phyloP scores from a whole-genome alignment of 2,329 filamentous ascomycete genomes.

The Diaporthe citrichinensis region DNA sequence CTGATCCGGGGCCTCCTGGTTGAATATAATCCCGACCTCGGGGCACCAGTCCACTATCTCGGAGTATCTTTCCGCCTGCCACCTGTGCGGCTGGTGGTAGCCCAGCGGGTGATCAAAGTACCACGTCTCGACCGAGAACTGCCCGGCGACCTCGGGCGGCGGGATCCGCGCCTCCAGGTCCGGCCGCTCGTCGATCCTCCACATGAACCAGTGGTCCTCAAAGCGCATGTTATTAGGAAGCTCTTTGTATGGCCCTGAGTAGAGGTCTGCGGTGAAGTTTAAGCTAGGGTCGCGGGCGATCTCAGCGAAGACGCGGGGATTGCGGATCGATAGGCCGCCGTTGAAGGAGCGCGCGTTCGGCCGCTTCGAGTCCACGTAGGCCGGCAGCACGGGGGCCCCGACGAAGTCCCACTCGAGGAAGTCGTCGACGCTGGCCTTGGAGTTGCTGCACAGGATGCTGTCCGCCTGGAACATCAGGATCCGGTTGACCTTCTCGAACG shows the following conservation, averaged over 20 bases:
- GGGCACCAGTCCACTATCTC: conserved; percentile 50
- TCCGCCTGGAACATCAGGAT: conserved; percentile 57
- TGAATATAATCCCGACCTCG: conserved; percentile 44
- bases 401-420: conserved; percentile 53
- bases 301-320: conserved; percentile 45
- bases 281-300: conserved; percentile 35
- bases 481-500: conserved; percentile 50
- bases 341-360: conserved; percentile 47
- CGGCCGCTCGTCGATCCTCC: conserved; percentile 43
- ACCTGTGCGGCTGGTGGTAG: conserved; percentile 46
- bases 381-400: conserved; percentile 48
- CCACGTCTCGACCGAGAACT: conserved; percentile 46
- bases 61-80: conserved; percentile 44
- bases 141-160: conserved; percentile 42
- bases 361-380: conserved; percentile 13
- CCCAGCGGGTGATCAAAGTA: conserved; percentile 46
- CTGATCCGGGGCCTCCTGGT: conserved; percentile 18
- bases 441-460: conserved; percentile 53
- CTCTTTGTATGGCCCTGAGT: neutral
- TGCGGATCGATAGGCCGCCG: conserved; percentile 52
- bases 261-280: conserved; percentile 21
- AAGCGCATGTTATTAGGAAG: conserved; percentile 32
- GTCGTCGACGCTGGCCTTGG: conserved; percentile 50
- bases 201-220: conserved; percentile 48
- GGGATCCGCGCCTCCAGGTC: conserved; percentile 43